Conservation (phyloP, 805 yeast genomes). For the Barnettozyma populi region DNA sequence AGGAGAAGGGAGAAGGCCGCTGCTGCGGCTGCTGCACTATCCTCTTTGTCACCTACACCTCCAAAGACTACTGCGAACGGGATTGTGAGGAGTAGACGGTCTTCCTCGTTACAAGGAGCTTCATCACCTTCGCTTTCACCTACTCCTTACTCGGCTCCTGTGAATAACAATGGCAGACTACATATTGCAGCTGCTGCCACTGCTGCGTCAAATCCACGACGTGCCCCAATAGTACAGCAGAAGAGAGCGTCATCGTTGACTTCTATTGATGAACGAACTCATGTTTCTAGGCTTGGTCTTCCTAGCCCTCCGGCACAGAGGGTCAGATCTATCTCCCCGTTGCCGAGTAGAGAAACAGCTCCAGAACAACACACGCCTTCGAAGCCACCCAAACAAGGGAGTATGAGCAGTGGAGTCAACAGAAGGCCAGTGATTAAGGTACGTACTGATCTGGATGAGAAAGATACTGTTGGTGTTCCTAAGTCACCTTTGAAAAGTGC, state of each 20-base stretch:
- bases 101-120: constrained; percentile 3
- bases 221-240: constrained; percentile 5
- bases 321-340: constrained; percentile 15
- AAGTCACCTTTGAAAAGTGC: constrained; percentile 7
- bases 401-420: not conserved
- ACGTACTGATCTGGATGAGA: not conserved
- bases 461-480: not conserved
- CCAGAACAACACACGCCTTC: not conserved
- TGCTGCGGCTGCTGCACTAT: constrained; percentile 7
- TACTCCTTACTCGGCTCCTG: not conserved
- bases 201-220: constrained; percentile 2
- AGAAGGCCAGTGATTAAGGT: not conserved
- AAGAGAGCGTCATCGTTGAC: constrained; percentile 20
- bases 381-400: not conserved
- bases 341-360: constrained; percentile 6
- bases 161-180: not conserved
- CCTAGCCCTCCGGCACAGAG: not conserved
- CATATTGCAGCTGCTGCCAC: constrained; percentile 21
- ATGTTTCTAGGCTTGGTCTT: not conserved
- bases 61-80: not conserved
- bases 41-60: constrained; percentile 4
- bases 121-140: constrained; percentile 10
- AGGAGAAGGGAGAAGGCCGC: constrained; percentile 21
- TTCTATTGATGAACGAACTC: constrained; percentile 9
- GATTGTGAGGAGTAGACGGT: not conserved